These are phyloP conservation scores for Verticillium alfalfae DNA, from an alignment of 2,329 filamentous ascomycete species.

Conservation along the genomic window DNA sequence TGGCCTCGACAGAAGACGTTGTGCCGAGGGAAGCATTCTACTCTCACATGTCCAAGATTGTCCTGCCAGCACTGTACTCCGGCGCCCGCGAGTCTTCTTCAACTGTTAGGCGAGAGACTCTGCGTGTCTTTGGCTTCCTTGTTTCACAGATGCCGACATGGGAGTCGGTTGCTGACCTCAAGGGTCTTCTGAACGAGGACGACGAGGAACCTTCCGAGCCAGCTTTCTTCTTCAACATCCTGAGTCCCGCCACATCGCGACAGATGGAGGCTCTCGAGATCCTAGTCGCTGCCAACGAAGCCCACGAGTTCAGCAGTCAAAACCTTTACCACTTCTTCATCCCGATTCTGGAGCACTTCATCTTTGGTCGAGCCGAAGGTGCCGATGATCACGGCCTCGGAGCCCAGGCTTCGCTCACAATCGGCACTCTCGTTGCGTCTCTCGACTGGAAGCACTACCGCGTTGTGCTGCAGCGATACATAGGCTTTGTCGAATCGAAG, in stretches of 20 bases:
- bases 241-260: slow-evolving; percentile 83
- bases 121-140: slow-evolving; percentile 74
- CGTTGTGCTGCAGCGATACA: slow-evolving; percentile 76
- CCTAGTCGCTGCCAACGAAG: slow-evolving; percentile 62
- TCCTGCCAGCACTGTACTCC: slow-evolving; percentile 71
- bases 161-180: slow-evolving; percentile 68
- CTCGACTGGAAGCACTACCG: slow-evolving; percentile 90
- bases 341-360: slow-evolving; percentile 88
- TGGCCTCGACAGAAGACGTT: slow-evolving; percentile 29
- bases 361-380: slow-evolving; percentile 72
- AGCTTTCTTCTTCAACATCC: slow-evolving; percentile 87
- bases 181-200: slow-evolving; percentile 53
- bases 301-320: slow-evolving; percentile 61
- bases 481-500: slow-evolving; percentile 74
- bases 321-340: slow-evolving; percentile 86
- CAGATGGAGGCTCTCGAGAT: slow-evolving; percentile 79
- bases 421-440: slow-evolving; percentile 67
- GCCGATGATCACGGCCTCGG: slow-evolving; percentile 79
- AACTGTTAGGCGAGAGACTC: slow-evolving; percentile 75
- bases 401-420: slow-evolving; percentile 77
- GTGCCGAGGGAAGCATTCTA: slow-evolving; percentile 44
- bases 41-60: slow-evolving; percentile 52
- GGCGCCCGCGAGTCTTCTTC: slow-evolving; percentile 77
- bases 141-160: slow-evolving; percentile 66
- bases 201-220: slow-evolving; percentile 60